These are phyloP conservation scores for Sporobolomyces phaffii DNA, from an alignment of 768 basidiomycete genomes.

Conservation along the genomic window DNA sequence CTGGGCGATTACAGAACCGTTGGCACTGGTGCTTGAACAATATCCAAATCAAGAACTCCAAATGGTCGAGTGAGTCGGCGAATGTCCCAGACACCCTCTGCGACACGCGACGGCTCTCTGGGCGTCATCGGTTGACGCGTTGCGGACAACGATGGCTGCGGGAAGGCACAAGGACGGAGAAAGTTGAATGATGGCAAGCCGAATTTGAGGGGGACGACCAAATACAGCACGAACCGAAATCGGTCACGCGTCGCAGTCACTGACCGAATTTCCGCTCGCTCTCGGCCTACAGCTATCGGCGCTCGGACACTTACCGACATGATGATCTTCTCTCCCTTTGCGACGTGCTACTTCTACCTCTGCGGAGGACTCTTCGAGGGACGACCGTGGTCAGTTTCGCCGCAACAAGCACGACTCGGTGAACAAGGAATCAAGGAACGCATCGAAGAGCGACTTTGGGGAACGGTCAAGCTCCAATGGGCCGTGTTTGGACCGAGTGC, in stretches of 20 bases:
- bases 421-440: conserved; percentile 38
- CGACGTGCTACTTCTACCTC: conserved; percentile 37
- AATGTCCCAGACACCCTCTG: too few relatives aligned
- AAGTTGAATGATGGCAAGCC: too few relatives aligned
- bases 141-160: too few relatives aligned
- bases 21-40: conserved; percentile 31
- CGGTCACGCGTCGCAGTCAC: too few relatives aligned
- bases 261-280: too few relatives aligned
- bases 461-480: conserved; percentile 23
- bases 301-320: conserved; percentile 30
- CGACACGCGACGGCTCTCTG: too few relatives aligned
- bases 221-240: too few relatives aligned
- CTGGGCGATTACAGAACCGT: conserved; percentile 12
- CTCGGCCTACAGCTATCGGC: conserved; percentile 14
- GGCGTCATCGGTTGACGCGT: not conserved
- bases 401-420: not conserved
- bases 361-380: conserved; percentile 24
- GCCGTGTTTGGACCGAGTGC: conserved; percentile 7
- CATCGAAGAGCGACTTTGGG: conserved; percentile 29
- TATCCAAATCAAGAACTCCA: conserved; percentile 9
- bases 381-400: not conserved
- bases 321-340: conserved; percentile 35
- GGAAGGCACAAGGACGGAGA: too few relatives aligned
- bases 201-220: too few relatives aligned
- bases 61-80: conserved; percentile 15